phyloP scores from a whole-genome alignment of 768 basidiomycete species.

The Phlegmacium glaucopus region DNA sequence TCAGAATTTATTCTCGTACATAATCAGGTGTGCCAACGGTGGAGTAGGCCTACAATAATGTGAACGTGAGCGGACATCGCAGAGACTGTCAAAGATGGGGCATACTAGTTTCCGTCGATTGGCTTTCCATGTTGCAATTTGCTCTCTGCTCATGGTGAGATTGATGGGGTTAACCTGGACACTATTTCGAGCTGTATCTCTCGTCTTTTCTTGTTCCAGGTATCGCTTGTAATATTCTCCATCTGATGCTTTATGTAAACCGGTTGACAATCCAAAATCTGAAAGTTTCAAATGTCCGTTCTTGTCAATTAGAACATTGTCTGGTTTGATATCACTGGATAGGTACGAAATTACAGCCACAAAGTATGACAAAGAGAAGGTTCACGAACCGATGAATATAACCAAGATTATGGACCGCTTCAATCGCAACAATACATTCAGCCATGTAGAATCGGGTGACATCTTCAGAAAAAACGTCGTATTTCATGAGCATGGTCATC shows the following conservation, averaged over 20 bases:
- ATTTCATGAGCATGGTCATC: constrained; percentile 99
- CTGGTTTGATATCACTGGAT: constrained; percentile 94
- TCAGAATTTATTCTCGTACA: constrained; percentile 28
- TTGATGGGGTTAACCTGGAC: constrained; percentile 98
- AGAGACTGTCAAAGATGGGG: constrained; percentile 4
- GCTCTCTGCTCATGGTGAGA: constrained; percentile 93
- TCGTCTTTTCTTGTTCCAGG: constrained; percentile 71
- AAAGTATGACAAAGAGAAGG: not conserved
- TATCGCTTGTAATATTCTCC: constrained; percentile 92
- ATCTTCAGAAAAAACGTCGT: constrained; percentile 98
- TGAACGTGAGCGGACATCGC: constrained; percentile 3
- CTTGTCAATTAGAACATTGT: constrained; percentile 98
- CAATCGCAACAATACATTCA: constrained; percentile 95
- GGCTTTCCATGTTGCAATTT: constrained; percentile 99
- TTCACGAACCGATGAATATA: constrained; percentile 90
- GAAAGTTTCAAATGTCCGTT: constrained; percentile 96
- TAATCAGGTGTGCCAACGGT: constrained; percentile 71
- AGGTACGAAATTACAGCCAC: constrained; percentile 3
- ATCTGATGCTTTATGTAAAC: constrained; percentile 95
- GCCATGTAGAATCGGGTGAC: constrained; percentile 99
- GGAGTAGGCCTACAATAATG: constrained; percentile 74
- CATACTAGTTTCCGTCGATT: constrained; percentile 91
- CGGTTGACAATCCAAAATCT: constrained; percentile 97
- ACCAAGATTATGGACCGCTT: constrained; percentile 97
- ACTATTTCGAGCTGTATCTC: constrained; percentile 77